phyloP scores from a whole-genome alignment of 768 basidiomycete genomes.

The Kwoniella sp. region DNA sequence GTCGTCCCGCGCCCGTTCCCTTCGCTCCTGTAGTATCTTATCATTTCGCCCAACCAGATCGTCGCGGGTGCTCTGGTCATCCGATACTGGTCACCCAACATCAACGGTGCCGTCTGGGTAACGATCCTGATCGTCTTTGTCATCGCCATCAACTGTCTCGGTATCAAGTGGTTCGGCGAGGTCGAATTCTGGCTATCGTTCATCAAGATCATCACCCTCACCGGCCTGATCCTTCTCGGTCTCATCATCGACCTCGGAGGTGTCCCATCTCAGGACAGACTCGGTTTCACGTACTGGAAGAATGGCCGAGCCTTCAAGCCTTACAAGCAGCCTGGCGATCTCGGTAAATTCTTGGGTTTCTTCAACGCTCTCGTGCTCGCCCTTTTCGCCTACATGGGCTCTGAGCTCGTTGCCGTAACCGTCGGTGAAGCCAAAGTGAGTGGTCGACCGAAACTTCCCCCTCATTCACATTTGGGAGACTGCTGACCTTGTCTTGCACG shows the following conservation, averaged over 20 bases:
- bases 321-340: constrained; percentile 21
- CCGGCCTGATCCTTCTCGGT: constrained; percentile 51
- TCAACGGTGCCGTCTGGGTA: constrained; percentile 22
- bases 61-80: constrained; percentile 43
- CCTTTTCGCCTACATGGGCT: constrained; percentile 34
- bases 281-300: constrained; percentile 58
- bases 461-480: background rate
- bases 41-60: constrained; percentile 57
- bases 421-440: constrained; percentile 29
- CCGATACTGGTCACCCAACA: constrained; percentile 21
- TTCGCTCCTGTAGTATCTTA: constrained; percentile 51
- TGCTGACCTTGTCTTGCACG: background rate
- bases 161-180: constrained; percentile 32
- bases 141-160: constrained; percentile 34
- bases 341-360: constrained; percentile 39
- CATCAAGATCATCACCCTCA: constrained; percentile 30
- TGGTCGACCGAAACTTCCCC: background rate
- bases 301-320: constrained; percentile 26
- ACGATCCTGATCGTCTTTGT: constrained; percentile 36
- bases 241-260: constrained; percentile 59
- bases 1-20: background rate
- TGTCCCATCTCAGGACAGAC: constrained; percentile 62
- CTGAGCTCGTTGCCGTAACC: constrained; percentile 17
- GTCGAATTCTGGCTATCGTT: constrained; percentile 23
- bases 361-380: constrained; percentile 30